phyloP scores from a whole-genome alignment of 108 stramenopile species.

The Epipyxis sp. region DNA sequence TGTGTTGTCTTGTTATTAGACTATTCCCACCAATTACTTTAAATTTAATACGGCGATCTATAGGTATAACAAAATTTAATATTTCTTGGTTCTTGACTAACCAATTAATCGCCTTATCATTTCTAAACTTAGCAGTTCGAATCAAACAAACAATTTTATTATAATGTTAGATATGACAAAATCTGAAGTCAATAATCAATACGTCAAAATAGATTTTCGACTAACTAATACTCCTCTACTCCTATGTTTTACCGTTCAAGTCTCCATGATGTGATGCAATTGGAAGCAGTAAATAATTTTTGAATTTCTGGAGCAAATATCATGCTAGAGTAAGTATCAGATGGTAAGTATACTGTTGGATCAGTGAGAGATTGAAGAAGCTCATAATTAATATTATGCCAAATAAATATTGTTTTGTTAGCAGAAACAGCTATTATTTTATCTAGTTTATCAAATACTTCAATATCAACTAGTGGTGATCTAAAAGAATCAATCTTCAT shows the following conservation, averaged over 20 bases:
- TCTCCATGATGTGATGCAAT: background rate
- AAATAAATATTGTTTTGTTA: background rate
- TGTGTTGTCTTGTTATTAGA: too few relatives aligned
- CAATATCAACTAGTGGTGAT: conserved; percentile 2
- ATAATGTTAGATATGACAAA: too few relatives aligned
- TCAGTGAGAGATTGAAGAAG: background rate
- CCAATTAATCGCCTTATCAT: too few relatives aligned
- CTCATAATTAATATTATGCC: conserved; percentile 15
- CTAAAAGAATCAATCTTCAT: background rate
- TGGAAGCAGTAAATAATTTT: background rate
- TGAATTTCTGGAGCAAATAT: background rate
- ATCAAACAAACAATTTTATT: too few relatives aligned
- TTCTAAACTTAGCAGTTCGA: too few relatives aligned
- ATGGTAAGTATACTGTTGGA: background rate
- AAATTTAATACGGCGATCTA: too few relatives aligned
- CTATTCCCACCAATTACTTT: too few relatives aligned
- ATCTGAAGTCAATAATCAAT: too few relatives aligned
- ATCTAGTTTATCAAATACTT: background rate
- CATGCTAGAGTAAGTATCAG: background rate
- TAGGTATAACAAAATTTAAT: too few relatives aligned
- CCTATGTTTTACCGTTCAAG: background rate
- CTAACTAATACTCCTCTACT: background rate
- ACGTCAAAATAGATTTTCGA: too few relatives aligned
- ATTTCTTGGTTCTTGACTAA: too few relatives aligned
- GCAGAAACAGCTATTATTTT: background rate